phyloP scores from a whole-genome alignment of 352 stramenopile species.

The Phytophthora kernoviae region DNA sequence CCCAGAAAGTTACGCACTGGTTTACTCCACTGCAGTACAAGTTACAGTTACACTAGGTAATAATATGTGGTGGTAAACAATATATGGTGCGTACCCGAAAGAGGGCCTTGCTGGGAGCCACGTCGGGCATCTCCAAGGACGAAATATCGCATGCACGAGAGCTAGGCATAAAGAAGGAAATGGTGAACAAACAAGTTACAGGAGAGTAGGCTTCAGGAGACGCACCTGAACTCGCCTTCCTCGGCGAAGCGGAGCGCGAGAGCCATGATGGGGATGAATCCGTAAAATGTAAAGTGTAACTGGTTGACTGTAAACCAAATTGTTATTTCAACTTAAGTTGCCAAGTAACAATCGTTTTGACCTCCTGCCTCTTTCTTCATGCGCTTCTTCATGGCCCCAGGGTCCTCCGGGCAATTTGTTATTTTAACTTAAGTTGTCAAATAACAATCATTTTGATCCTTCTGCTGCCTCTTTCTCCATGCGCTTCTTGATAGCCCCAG shows the following conservation, averaged over 20 bases:
- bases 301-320: neutral
- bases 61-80: conserved; percentile 1
- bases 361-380: too few species aligned
- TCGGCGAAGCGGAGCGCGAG: conserved; percentile 49
- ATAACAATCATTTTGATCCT: neutral
- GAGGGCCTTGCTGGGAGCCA: conserved; percentile 36
- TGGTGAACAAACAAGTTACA: too few species aligned
- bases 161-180: conserved; percentile 24
- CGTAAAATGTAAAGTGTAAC: neutral
- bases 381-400: neutral
- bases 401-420: neutral
- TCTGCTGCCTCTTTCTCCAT: too few species aligned
- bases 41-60: conserved; percentile 2
- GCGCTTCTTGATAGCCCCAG: neutral
- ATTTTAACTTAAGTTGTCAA: too few species aligned
- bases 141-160: conserved; percentile 51
- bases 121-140: conserved; percentile 25
- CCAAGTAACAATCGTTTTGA: conserved; percentile 6
- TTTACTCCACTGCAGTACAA: conserved; percentile 52
- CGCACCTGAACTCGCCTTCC: conserved; percentile 62
- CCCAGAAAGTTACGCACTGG: conserved; percentile 30
- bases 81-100: conserved; percentile 58
- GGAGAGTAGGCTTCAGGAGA: too few species aligned
- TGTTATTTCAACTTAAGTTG: neutral
- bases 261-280: conserved; percentile 45